Percentiles rank a stretch among this genome's conserved stretches.
Evolutionary conservation across 306 rosid genomes (phyloP).

Genomic region (Ormosia emarginata): DNA sequence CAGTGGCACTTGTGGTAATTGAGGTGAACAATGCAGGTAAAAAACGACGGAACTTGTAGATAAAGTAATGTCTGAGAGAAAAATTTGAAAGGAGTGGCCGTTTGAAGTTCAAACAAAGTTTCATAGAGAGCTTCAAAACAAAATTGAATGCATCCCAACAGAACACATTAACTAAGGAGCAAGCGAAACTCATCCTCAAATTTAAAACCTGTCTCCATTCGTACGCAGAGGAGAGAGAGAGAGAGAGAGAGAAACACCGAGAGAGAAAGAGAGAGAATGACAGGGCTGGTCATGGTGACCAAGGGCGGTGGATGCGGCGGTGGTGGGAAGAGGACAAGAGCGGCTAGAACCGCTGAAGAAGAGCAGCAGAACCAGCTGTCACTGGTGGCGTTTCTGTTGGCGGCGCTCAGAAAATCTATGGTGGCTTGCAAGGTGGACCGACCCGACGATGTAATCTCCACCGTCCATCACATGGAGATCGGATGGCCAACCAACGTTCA

Average conservation of each 20-base stretch:
- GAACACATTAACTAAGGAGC: slow-evolving; percentile 29
- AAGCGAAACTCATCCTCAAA: slow-evolving; percentile 6
- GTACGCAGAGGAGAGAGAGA: background rate
- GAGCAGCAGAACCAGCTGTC: slow-evolving; percentile 62
- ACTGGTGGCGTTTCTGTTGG: slow-evolving; percentile 46
- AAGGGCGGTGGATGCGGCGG: slow-evolving; percentile 76
- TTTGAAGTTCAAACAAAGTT: slow-evolving; percentile 37
- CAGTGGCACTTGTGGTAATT: slow-evolving; percentile 36
- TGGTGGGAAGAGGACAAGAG: slow-evolving; percentile 36
- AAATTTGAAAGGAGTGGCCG: slow-evolving; percentile 74
- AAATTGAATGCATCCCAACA: slow-evolving; percentile 50
- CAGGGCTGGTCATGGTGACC: slow-evolving; percentile 72
- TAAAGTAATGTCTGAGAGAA: background rate
- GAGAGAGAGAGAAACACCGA: slow-evolving; percentile 25
- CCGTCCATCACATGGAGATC: slow-evolving; percentile 71
- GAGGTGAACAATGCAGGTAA: background rate
- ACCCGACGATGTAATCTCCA: slow-evolving; percentile 62
- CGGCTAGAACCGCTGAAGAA: slow-evolving; percentile 40
- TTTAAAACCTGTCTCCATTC: slow-evolving; percentile 1
- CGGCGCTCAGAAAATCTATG: slow-evolving; percentile 87
- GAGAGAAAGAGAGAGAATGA: slow-evolving; percentile 28
- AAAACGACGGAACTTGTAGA: background rate
- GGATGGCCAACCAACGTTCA: slow-evolving; percentile 93
- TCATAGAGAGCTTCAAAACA: background rate
- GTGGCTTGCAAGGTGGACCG: slow-evolving; percentile 73